A percentile compares a stretch with the other conserved stretches of the same genome.
These are phyloP conservation scores for Leptomonas pyrrhocoris DNA, from an alignment of 208 protist species.

Conservation along the genomic window DNA sequence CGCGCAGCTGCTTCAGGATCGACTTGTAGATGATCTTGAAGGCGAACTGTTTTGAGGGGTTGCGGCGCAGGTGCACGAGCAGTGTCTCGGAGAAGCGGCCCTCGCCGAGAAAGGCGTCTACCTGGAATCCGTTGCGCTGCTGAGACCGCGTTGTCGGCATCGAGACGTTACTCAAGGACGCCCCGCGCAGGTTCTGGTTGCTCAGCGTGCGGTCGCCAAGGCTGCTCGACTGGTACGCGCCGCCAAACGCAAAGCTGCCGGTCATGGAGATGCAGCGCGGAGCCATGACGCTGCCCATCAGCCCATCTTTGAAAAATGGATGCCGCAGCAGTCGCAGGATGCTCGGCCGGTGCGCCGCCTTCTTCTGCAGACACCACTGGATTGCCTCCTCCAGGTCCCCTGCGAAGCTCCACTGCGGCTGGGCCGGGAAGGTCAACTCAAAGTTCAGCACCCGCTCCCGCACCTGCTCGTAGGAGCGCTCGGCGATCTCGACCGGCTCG, in stretches of 20 bases:
- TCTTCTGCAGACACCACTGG: slow-evolving; percentile 55
- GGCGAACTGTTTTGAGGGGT: slow-evolving; percentile 48
- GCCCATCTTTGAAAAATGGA: slow-evolving; percentile 55
- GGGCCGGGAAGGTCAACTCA: slow-evolving; percentile 46
- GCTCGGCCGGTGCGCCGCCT: slow-evolving; percentile 52
- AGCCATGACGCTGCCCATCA: slow-evolving; percentile 18
- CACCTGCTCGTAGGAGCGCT: slow-evolving; percentile 60
- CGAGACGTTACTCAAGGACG: slow-evolving; percentile 26
- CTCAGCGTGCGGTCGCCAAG: slow-evolving; percentile 27
- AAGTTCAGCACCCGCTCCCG: slow-evolving; percentile 36
- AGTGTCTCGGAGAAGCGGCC: slow-evolving; percentile 66
- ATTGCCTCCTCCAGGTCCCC: slow-evolving; percentile 62
- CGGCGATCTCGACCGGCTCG: slow-evolving; percentile 65
- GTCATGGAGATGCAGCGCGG: slow-evolving; percentile 29
- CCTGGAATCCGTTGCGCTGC: slow-evolving; percentile 55
- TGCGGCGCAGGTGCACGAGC: slow-evolving; percentile 58
- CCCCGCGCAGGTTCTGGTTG: slow-evolving; percentile 20
- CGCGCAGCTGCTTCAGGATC: slow-evolving; percentile 40
- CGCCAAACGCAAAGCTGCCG: slow-evolving; percentile 29
- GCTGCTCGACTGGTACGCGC: slow-evolving; percentile 21
- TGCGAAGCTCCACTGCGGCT: slow-evolving; percentile 51
- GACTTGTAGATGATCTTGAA: slow-evolving; percentile 73
- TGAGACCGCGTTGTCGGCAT: slow-evolving; percentile 29
- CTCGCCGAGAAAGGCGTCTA: slow-evolving; percentile 51
- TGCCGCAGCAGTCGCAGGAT: slow-evolving; percentile 62